Conservation (phyloP, 75 land plant species). For the Pinus albicaulis region DNA sequence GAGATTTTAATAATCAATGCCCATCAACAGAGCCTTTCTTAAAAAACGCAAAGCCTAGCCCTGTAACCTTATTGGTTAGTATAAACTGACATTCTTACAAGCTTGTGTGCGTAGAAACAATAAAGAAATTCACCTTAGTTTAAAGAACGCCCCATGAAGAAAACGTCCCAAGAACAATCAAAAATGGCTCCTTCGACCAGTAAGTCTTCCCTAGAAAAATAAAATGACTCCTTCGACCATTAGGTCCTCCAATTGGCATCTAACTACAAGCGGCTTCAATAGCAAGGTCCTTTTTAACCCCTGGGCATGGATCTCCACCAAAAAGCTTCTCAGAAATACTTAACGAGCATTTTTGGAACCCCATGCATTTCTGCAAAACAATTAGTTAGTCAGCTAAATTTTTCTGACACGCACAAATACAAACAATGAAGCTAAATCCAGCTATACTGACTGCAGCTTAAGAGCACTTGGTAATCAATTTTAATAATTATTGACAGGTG, state of each 20-base stretch:
- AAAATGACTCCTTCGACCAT: neutral
- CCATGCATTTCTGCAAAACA: conserved; percentile 58
- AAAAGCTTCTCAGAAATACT: conserved; percentile 39
- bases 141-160: neutral
- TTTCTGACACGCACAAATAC: neutral
- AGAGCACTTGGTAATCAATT: conserved; percentile 20
- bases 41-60: neutral
- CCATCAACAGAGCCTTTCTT: neutral
- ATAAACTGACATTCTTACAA: neutral
- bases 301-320: conserved; percentile 83
- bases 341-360: conserved; percentile 52
- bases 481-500: neutral
- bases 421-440: conserved; percentile 9
- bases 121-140: neutral
- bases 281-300: conserved; percentile 47
- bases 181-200: neutral
- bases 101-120: conserved; percentile 1
- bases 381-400: neutral
- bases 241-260: neutral
- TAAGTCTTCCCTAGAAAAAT: neutral
- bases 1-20: neutral
- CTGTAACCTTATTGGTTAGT: neutral
- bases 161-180: neutral
- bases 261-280: conserved; percentile 66
- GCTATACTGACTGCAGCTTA: conserved; percentile 12